These are phyloP conservation scores for Solanum aculeatissimum DNA, from an alignment of 305 asterid genomes.

Conservation along the genomic window DNA sequence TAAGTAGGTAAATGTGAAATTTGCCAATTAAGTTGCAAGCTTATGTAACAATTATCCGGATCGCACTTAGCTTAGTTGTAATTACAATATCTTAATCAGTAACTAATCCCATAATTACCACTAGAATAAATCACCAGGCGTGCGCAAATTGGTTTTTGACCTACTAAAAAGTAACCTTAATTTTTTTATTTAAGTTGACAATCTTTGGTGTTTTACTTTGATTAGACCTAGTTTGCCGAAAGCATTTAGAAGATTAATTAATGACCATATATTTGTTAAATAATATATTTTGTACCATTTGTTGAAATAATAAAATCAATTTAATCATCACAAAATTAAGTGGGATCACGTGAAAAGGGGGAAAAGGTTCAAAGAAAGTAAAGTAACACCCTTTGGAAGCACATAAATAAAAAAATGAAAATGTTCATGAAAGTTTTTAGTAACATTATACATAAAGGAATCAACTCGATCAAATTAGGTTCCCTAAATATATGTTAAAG, in stretches of 20 bases:
- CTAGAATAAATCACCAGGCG: constrained; percentile 2
- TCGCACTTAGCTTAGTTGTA: not conserved
- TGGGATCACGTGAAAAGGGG: constrained; percentile 1
- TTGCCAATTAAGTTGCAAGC: not conserved
- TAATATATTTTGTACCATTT: not conserved
- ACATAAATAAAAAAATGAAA: not conserved
- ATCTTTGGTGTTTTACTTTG: constrained; percentile 1
- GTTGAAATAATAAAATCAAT: not conserved
- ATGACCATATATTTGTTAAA: not conserved
- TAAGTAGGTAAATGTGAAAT: not conserved
- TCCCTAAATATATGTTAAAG: not conserved
- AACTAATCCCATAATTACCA: not conserved
- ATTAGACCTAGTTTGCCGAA: constrained; percentile 5
- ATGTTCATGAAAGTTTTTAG: not conserved
- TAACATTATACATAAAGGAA: not conserved
- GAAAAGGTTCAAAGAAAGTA: not conserved
- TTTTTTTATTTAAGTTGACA: not conserved
- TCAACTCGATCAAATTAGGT: not conserved
- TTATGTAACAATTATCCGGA: not conserved
- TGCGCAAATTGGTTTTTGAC: constrained; percentile 9
- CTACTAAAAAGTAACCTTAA: not conserved
- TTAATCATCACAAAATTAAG: not conserved
- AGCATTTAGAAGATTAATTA: constrained; percentile 2
- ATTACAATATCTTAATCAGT: not conserved
- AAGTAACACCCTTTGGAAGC: constrained; percentile 1